Conservation (phyloP, 2,329 filamentous ascomycete genomes). For the Aspergillus alliaceus region DNA sequence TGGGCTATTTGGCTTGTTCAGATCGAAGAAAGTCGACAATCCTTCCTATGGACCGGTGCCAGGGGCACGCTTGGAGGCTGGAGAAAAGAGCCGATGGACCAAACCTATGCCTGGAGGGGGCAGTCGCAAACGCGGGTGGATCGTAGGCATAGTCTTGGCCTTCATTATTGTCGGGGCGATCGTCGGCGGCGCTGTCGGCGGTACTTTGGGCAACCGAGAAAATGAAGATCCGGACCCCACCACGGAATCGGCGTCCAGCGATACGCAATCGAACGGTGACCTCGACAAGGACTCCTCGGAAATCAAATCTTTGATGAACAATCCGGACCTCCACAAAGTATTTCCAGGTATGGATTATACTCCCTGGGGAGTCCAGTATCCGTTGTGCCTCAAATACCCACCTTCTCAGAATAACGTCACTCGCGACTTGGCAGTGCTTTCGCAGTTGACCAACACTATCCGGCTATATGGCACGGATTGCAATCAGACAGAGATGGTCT, state of each 20-base stretch:
- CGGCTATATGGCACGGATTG: constrained; percentile 94
- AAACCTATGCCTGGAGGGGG: constrained; percentile 56
- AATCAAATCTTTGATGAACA: constrained; percentile 80
- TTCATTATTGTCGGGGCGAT: constrained; percentile 69
- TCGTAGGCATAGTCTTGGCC: constrained; percentile 65
- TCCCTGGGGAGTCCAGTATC: constrained; percentile 85
- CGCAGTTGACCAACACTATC: constrained; percentile 83
- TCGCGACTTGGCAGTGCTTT: constrained; percentile 83
- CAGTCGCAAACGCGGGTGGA: constrained; percentile 68
- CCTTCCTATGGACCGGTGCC: constrained; percentile 59
- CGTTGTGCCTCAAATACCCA: constrained; percentile 72
- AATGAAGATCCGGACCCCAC: constrained; percentile 45
- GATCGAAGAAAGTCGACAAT: constrained; percentile 42
- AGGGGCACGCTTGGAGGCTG: constrained; percentile 28
- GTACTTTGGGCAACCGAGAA: constrained; percentile 59
- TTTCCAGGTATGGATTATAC: constrained; percentile 97
- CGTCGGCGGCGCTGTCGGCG: constrained; percentile 72
- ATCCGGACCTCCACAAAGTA: constrained; percentile 80
- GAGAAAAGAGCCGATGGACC: constrained; percentile 68
- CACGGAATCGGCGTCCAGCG: constrained; percentile 58
- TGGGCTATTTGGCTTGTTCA: constrained; percentile 44
- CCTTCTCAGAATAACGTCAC: constrained; percentile 95
- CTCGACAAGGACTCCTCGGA: constrained; percentile 72
- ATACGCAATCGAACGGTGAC: constrained; percentile 65
- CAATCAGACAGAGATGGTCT: constrained; percentile 93